phyloP scores from a whole-genome alignment of 345 rosid species.

The Populus davidiana region DNA sequence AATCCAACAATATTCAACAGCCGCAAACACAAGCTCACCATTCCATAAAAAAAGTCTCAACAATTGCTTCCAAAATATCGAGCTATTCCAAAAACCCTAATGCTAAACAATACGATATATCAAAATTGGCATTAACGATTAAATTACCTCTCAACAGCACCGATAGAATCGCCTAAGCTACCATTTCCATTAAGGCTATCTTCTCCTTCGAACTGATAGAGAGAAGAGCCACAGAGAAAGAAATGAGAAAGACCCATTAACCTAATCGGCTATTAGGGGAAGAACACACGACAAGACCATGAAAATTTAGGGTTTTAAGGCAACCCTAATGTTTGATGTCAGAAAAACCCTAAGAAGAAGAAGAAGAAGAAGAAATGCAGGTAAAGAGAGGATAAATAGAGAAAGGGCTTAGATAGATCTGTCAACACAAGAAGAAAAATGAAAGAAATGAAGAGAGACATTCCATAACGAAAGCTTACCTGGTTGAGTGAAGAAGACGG shows the following conservation, averaged over 20 bases:
- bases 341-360: slow-evolving; percentile 35
- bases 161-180: slow-evolving; percentile 62
- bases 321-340: slow-evolving; percentile 37
- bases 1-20: slow-evolving; percentile 17
- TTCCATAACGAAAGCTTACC: no score
- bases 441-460: slow-evolving; percentile 9
- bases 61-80: not conserved
- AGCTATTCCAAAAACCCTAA: slow-evolving; percentile 50
- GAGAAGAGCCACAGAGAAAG: not conserved
- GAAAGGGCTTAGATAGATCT: slow-evolving; percentile 37
- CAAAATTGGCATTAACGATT: slow-evolving; percentile 11
- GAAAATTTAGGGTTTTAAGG: slow-evolving; percentile 58
- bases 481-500: no score
- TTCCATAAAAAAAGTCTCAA: no score
- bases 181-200: slow-evolving; percentile 57
- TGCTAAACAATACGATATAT: slow-evolving; percentile 17
- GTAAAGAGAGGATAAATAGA: slow-evolving; percentile 16
- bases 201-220: slow-evolving; percentile 46
- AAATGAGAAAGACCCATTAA: slow-evolving; percentile 49
- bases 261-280: slow-evolving; percentile 45
- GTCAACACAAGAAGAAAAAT: slow-evolving; percentile 10
- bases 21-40: not conserved
- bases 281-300: slow-evolving; percentile 30
- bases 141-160: slow-evolving; percentile 60
- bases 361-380: slow-evolving; percentile 27